Evolutionary conservation across 2,329 filamentous ascomycete genomes (phyloP).

Genomic region (Coniochaeta hoffmannii): DNA sequence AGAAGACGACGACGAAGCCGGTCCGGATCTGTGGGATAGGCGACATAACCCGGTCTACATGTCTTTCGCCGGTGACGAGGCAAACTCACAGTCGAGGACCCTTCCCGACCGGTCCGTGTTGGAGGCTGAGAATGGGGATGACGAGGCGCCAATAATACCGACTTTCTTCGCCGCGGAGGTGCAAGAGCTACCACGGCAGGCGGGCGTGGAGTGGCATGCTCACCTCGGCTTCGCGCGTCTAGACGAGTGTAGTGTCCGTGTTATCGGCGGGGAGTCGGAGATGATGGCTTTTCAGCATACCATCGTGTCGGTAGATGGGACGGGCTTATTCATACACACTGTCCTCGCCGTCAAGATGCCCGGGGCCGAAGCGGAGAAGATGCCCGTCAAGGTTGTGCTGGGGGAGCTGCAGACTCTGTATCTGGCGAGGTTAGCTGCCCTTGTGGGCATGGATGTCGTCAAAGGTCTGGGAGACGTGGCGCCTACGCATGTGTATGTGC

Average conservation of each 20-base stretch:
- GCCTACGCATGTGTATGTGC: not conserved
- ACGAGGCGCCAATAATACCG: slow-evolving; percentile 11
- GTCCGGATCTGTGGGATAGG: slow-evolving; percentile 61
- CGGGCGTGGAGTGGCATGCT: slow-evolving; percentile 77
- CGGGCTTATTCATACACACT: not conserved
- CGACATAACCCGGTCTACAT: slow-evolving; percentile 48
- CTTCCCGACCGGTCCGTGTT: slow-evolving; percentile 47
- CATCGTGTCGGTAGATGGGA: not conserved
- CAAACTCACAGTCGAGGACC: slow-evolving; percentile 15
- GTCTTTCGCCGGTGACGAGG: slow-evolving; percentile 23
- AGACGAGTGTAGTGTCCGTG: slow-evolving; percentile 5
- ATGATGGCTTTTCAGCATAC: not conserved
- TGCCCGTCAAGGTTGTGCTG: not conserved
- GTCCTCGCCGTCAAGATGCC: not conserved
- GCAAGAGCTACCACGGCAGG: slow-evolving; percentile 63
- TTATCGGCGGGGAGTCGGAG: not conserved
- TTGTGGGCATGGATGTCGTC: not conserved
- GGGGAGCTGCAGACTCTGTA: slow-evolving; percentile 3
- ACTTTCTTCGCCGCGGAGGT: slow-evolving; percentile 69
- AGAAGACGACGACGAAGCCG: slow-evolving; percentile 41
- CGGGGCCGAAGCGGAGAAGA: not conserved
- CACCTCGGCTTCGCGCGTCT: slow-evolving; percentile 48
- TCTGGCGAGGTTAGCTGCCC: not conserved
- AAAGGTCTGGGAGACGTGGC: not conserved
- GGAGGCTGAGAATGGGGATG: slow-evolving; percentile 12